Base-by-base conservation (phyloP, 2,329 filamentous ascomycete species). In the Trichoderma gracile region DNA sequence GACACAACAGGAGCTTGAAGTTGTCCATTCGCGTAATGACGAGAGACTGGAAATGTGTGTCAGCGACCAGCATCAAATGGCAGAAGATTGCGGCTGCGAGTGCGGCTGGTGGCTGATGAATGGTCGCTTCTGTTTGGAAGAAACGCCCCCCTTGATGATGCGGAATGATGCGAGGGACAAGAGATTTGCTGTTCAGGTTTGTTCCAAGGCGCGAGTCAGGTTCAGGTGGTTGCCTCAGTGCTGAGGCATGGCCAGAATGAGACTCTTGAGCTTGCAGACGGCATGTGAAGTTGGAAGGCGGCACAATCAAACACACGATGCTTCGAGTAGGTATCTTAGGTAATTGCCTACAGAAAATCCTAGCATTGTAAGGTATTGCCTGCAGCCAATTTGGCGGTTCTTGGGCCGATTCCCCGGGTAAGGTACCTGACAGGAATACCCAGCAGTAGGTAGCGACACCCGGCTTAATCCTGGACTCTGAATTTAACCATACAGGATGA, bases 91-190 rank as follows among this genome's bases (percentile, higher is more conserved):
- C 33, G 10, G 38, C 21, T n/a, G 47, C 25, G n/a, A n/a, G n/a
- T n/a, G n/a, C n/a, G n/a, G n/a, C n/a, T n/a, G n/a, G n/a, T n/a
- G n/a, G 10, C 33, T 38, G 33, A 47, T 60, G 47, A 47, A 46
- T 60, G 25, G n/a, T 5, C 15, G 43, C 7, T 19, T 25, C 33
- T 19, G 17, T 53, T 27, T 52, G 14, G 19, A 19, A 45, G 25
- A 21, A 52, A 38, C 25, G 47, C 56, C 56, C 58, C 56, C 56
- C 58, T 47, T 50, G 30, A 33, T 5, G 30, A 57, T 23, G 54
- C 23, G 5, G 42, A 50, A 23, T 3, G 30, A 57, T 23, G 54
- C 23, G 5, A 52, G 58, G 58, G 58, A 61, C 38, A 46, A 53
- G 47, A 23, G n/a, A 52, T 38, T 45, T 25, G 25, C 38, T 30